phyloP scores from a whole-genome alignment of 192 early-diverging fungal genomes.

The Diversispora eburnea region DNA sequence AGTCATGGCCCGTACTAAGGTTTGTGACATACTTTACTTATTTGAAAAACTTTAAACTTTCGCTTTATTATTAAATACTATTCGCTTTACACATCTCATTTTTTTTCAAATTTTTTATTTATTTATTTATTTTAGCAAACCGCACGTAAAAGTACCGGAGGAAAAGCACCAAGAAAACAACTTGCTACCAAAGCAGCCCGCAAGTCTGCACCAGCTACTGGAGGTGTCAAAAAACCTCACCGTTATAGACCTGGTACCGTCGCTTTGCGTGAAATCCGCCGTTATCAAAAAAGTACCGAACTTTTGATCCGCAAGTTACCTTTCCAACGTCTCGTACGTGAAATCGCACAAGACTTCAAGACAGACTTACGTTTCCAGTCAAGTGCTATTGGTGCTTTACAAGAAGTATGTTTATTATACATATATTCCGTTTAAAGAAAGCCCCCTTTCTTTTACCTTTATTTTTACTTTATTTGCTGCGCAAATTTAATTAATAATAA shows the following conservation, averaged over 20 bases:
- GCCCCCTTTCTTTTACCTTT: too few relatives aligned
- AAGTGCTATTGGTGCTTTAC: slow-evolving; percentile 96
- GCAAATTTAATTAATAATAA: neutral
- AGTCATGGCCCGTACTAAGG: slow-evolving; percentile 28
- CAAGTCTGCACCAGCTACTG: slow-evolving; percentile 89
- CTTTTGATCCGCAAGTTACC: slow-evolving; percentile 90
- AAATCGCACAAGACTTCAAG: slow-evolving; percentile 96
- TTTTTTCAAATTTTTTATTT: neutral
- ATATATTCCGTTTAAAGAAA: slow-evolving; percentile 49
- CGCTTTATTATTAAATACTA: neutral
- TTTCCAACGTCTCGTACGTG: slow-evolving; percentile 94
- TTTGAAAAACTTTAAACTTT: neutral
- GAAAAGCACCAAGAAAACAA: slow-evolving; percentile 96
- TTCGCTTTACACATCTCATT: neutral
- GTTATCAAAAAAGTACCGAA: slow-evolving; percentile 94
- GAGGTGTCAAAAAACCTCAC: slow-evolving; percentile 93
- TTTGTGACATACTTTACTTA: neutral
- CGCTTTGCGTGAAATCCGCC: slow-evolving; percentile 88
- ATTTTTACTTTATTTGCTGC: neutral
- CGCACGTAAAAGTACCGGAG: slow-evolving; percentile 45
- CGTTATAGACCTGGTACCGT: slow-evolving; percentile 87
- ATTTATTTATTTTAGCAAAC: slow-evolving; percentile 22
- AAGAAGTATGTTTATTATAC: slow-evolving; percentile 94
- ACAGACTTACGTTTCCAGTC: slow-evolving; percentile 94
- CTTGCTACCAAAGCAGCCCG: slow-evolving; percentile 95